Conservation (phyloP, 805 yeast genomes). For the Candida schatavii region DNA sequence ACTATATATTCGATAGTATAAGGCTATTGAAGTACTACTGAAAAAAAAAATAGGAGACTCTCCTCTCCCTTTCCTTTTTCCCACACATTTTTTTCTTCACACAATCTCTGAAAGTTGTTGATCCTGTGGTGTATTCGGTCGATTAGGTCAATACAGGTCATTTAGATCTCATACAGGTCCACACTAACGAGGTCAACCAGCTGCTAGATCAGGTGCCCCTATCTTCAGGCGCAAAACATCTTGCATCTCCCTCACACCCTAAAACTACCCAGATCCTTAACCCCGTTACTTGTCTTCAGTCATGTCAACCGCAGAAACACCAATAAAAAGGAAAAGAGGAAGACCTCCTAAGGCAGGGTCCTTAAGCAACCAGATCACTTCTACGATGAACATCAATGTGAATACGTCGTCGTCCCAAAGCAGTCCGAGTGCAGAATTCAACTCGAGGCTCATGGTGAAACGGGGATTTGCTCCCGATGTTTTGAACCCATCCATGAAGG, state of each 20-base stretch:
- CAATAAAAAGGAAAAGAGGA: constrained; percentile 41
- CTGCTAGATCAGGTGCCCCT: too few species aligned
- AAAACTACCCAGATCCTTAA: too few species aligned
- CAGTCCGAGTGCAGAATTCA: constrained; percentile 39
- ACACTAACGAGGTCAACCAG: too few species aligned
- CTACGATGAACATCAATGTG: constrained; percentile 40
- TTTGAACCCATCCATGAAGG: constrained; percentile 44
- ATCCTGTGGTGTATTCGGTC: too few species aligned
- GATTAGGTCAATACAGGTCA: too few species aligned
- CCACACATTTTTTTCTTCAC: neutral
- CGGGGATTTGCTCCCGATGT: constrained; percentile 40
- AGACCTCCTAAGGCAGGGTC: constrained; percentile 45
- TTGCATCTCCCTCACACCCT: too few species aligned
- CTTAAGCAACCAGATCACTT: constrained; percentile 34
- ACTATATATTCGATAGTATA: neutral
- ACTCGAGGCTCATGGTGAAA: constrained; percentile 34
- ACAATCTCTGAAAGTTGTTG: too few species aligned
- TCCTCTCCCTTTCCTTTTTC: neutral
- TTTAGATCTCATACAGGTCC: too few species aligned
- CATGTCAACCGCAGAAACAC: constrained; percentile 12
- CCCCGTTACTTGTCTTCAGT: too few species aligned
- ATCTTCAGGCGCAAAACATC: too few species aligned
- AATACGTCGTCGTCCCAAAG: constrained; percentile 34
- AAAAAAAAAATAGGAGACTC: too few species aligned
- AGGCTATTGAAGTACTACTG: too few species aligned